These are phyloP conservation scores for Rhododendron molle DNA, from an alignment of 148 eudicot genomes.

Conservation along the genomic window DNA sequence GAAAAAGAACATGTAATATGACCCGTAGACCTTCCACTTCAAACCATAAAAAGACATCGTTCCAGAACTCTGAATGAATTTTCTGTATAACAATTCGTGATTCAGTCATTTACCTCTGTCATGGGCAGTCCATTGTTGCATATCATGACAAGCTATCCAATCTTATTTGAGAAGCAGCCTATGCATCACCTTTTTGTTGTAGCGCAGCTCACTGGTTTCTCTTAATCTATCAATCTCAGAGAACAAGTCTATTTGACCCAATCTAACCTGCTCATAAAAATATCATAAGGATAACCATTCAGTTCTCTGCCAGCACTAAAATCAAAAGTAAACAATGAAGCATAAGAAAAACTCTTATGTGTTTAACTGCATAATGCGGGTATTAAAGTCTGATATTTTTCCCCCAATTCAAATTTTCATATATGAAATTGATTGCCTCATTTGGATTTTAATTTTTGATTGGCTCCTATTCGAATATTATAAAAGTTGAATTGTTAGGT, in stretches of 20 bases:
- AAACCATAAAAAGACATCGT: background rate
- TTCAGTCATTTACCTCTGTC: slow-evolving; percentile 51
- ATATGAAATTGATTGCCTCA: too few species aligned
- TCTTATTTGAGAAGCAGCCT: slow-evolving; percentile 72
- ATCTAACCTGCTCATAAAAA: slow-evolving; percentile 45
- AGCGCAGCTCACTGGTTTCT: slow-evolving; percentile 75
- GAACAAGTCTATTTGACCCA: slow-evolving; percentile 76
- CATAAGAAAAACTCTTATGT: background rate
- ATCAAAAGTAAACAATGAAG: background rate
- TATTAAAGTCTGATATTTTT: too few species aligned
- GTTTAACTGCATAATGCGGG: background rate
- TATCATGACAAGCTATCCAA: slow-evolving; percentile 75
- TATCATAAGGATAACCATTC: background rate
- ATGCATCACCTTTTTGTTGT: slow-evolving; percentile 70
- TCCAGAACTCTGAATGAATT: background rate
- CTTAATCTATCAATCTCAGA: slow-evolving; percentile 60
- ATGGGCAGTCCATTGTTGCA: slow-evolving; percentile 74
- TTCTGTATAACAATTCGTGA: background rate
- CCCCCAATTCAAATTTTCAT: too few species aligned
- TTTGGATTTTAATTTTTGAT: too few species aligned
- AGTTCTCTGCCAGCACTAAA: background rate
- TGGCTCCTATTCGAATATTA: too few species aligned
- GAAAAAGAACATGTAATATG: background rate
- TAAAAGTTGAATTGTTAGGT: too few species aligned
- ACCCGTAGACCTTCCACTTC: background rate